Conservation (phyloP, 1,139 yeast species). For the Blastobotrys apis region DNA sequence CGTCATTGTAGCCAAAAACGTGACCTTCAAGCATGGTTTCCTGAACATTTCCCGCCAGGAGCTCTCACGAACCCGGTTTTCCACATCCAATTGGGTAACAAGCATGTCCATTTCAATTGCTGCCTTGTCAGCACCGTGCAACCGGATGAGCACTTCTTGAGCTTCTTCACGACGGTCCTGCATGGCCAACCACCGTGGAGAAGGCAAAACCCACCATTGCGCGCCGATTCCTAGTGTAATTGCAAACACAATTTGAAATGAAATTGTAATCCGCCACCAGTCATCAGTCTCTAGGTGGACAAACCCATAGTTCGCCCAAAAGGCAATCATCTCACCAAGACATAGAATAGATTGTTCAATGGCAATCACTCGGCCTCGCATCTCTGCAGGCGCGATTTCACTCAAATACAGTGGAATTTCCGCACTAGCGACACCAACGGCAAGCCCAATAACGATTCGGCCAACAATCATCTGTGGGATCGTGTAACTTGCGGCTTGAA, state of each 20-base stretch:
- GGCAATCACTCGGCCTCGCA: constrained; percentile 61
- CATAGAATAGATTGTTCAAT: constrained; percentile 31
- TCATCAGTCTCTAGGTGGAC: constrained; percentile 43
- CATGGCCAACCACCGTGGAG: constrained; percentile 60
- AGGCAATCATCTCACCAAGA: constrained; percentile 61
- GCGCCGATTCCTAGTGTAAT: constrained; percentile 20
- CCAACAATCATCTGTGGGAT: constrained; percentile 37
- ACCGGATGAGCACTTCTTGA: constrained; percentile 14
- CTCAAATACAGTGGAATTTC: constrained; percentile 57
- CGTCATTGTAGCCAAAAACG: constrained; percentile 42
- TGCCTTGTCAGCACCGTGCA: constrained; percentile 19
- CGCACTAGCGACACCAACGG: constrained; percentile 59
- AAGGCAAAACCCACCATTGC: constrained; percentile 25
- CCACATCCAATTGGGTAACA: constrained; percentile 5
- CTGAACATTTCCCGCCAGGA: constrained; percentile 35
- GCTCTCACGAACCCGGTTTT: constrained; percentile 42
- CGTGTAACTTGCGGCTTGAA: constrained; percentile 12
- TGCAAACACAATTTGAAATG: constrained; percentile 30
- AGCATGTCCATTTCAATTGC: constrained; percentile 20
- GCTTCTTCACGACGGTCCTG: constrained; percentile 33
- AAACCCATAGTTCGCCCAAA: constrained; percentile 75
- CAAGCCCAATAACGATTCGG: constrained; percentile 55
- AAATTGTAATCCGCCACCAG: constrained; percentile 27
- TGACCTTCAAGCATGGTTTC: constrained; percentile 42
- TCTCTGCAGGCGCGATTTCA: constrained; percentile 51